Evolutionary conservation across 2,329 filamentous ascomycete genomes (phyloP).

Genomic region (Fusarium verticillioides): DNA sequence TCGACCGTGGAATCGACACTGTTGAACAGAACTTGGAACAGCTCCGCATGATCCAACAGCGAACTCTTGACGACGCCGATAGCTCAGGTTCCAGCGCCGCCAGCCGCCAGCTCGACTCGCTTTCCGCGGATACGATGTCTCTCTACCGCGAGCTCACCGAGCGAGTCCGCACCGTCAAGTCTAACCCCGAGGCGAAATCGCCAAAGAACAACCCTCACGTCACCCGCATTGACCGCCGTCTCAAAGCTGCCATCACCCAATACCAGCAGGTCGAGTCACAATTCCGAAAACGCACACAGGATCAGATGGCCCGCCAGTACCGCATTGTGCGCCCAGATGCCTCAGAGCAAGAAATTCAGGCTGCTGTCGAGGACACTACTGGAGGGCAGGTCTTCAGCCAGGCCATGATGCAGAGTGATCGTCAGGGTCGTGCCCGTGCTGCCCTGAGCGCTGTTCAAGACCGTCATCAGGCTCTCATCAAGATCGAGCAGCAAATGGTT

Average conservation of each 20-base stretch:
- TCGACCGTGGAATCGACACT: conserved; percentile 80
- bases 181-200: conserved; percentile 77
- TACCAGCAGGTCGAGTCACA: conserved; percentile 85
- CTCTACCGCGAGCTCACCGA: conserved; percentile 83
- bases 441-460: conserved; percentile 83
- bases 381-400: conserved; percentile 88
- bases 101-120: conserved; percentile 75
- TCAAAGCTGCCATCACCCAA: conserved; percentile 82
- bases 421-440: conserved; percentile 81
- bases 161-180: conserved; percentile 85
- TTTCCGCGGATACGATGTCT: conserved; percentile 83
- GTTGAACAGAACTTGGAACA: conserved; percentile 78
- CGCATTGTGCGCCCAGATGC: conserved; percentile 88
- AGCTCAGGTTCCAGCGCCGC: conserved; percentile 73
- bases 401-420: conserved; percentile 83
- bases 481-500: conserved; percentile 91
- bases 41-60: conserved; percentile 76
- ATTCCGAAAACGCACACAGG: conserved; percentile 82
- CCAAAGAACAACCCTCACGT: conserved; percentile 83
- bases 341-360: conserved; percentile 78
- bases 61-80: conserved; percentile 79
- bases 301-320: conserved; percentile 90
- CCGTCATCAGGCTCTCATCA: conserved; percentile 86
- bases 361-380: conserved; percentile 77
- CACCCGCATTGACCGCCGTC: conserved; percentile 79